Conservation (phyloP, 257 asterid species). For the Euphrasia confusa region DNA sequence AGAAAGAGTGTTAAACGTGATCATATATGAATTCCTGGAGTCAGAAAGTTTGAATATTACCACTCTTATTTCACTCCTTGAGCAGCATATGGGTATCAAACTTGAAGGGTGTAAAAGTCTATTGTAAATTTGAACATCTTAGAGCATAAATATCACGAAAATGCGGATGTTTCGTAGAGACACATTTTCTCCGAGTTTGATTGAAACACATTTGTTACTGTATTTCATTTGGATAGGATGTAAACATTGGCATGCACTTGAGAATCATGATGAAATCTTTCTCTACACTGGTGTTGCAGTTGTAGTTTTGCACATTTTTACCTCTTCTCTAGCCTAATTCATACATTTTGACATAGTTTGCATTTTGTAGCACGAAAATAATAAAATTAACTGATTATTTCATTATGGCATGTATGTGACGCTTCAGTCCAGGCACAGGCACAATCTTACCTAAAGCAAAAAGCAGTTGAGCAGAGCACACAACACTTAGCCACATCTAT, state of each 20-base stretch:
- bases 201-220: background rate
- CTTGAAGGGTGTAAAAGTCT: background rate
- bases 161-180: conserved; percentile 3
- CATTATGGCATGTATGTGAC: conserved; percentile 25
- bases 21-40: background rate
- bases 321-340: background rate
- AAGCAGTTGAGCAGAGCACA: conserved; percentile 30
- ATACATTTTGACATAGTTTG: conserved; percentile 3
- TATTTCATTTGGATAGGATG: conserved; percentile 14
- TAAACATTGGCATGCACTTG: conserved; percentile 11
- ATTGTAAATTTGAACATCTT: conserved; percentile 5
- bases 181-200: background rate
- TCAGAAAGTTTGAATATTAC: background rate
- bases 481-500: conserved; percentile 23
- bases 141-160: background rate
- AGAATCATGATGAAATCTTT: background rate
- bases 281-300: background rate
- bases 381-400: conserved; percentile 3
- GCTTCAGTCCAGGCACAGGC: conserved; percentile 74
- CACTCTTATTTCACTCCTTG: background rate
- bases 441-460: conserved; percentile 52
- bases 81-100: background rate
- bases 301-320: conserved; percentile 1
- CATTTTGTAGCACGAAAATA: background rate
- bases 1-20: background rate